Evolutionary conservation across 75 land plant genomes (phyloP).

Genomic region (Picea sitchensis): DNA sequence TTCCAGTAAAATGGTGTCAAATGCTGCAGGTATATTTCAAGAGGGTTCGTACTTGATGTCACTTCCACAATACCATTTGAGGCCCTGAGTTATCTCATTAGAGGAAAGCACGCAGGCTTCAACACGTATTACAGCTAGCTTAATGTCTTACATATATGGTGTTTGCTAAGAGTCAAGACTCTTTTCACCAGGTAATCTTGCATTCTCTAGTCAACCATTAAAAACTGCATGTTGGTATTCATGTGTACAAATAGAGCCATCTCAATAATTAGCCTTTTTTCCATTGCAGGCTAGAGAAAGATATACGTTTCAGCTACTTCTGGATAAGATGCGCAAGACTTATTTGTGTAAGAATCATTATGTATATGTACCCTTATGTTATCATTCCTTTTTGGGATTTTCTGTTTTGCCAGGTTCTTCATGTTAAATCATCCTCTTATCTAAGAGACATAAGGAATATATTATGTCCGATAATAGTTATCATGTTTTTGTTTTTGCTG

Average conservation of each 20-base stretch:
- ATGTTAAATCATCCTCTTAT: too few relatives aligned
- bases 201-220: neutral
- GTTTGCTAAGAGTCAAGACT: slow-evolving; percentile 57
- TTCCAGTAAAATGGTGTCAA: neutral
- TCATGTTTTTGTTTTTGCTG: too few relatives aligned
- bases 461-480: too few relatives aligned
- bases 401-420: too few relatives aligned
- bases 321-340: slow-evolving; percentile 48
- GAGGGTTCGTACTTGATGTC: slow-evolving; percentile 26
- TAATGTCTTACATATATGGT: slow-evolving; percentile 62
- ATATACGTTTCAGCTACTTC: slow-evolving; percentile 45
- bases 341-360: slow-evolving; percentile 23
- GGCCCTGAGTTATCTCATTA: slow-evolving; percentile 38
- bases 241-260: neutral
- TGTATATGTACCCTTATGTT: too few relatives aligned
- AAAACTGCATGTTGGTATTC: neutral
- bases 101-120: slow-evolving; percentile 33
- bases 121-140: slow-evolving; percentile 36
- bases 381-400: too few relatives aligned
- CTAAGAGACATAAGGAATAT: too few relatives aligned
- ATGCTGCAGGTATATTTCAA: slow-evolving; percentile 29
- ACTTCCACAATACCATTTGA: slow-evolving; percentile 27
- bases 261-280: neutral
- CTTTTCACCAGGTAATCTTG: slow-evolving; percentile 58
- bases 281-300: slow-evolving; percentile 48